A percentile compares a stretch with the other conserved stretches of the same genome.
These are phyloP conservation scores for Oryza longistaminata DNA, from an alignment of 176 grass and related monocot species.

Conservation along the genomic window DNA sequence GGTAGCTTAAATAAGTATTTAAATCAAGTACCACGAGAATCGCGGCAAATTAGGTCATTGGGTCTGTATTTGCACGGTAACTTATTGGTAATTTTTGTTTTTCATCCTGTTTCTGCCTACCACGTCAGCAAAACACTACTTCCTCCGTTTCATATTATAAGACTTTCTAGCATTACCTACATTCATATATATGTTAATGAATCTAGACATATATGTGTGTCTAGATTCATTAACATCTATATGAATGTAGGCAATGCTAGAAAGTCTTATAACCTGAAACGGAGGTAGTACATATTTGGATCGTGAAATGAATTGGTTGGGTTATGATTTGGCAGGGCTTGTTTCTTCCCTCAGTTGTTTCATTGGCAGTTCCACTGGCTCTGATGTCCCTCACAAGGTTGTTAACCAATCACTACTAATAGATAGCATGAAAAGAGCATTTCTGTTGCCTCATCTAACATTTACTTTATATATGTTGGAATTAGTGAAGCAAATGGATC, in stretches of 20 bases:
- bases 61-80: not conserved
- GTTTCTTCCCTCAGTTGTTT: constrained; percentile 80
- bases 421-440: constrained; percentile 22
- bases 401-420: constrained; percentile 35
- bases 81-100: not conserved
- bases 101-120: constrained; percentile 2
- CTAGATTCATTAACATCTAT: too few species aligned
- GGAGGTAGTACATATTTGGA: too few species aligned
- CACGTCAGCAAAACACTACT: constrained; percentile 23
- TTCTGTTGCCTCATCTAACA: constrained; percentile 12
- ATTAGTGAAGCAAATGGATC: constrained; percentile 79
- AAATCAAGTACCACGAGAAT: not conserved
- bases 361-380: constrained; percentile 72
- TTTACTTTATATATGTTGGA: constrained; percentile 24
- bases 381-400: constrained; percentile 93
- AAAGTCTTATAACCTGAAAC: too few species aligned
- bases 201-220: too few species aligned
- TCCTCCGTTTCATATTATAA: too few species aligned
- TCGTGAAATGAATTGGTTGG: not conserved
- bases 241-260: too few species aligned
- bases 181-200: too few species aligned
- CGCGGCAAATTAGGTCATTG: not conserved
- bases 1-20: not conserved
- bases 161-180: too few species aligned
- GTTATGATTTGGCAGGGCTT: constrained; percentile 70